These are phyloP conservation scores for Adenanthera pavonina DNA, from an alignment of 306 rosid genomes.

Conservation along the genomic window DNA sequence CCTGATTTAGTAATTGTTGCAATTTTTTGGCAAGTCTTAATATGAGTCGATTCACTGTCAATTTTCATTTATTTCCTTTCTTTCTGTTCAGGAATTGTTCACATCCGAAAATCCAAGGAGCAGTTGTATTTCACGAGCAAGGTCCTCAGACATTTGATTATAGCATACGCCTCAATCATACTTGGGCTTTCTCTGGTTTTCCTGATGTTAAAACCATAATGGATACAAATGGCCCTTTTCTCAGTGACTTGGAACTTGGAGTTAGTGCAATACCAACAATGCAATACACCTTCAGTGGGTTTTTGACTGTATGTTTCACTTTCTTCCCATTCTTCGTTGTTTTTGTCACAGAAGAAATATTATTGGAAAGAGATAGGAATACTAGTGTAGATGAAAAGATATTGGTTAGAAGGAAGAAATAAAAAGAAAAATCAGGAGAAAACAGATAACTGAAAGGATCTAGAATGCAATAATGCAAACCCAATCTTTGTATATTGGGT, in stretches of 20 bases:
- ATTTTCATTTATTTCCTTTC: constrained; percentile 37
- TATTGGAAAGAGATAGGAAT: constrained; percentile 7
- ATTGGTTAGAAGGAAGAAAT: neutral
- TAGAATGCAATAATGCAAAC: neutral
- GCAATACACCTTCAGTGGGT: constrained; percentile 98
- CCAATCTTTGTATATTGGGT: neutral
- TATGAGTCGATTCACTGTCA: constrained; percentile 36
- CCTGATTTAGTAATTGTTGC: constrained; percentile 13
- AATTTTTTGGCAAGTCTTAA: constrained; percentile 15
- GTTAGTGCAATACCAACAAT: constrained; percentile 73
- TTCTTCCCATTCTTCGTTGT: constrained; percentile 37
- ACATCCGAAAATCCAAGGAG: constrained; percentile 87
- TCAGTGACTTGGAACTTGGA: constrained; percentile 87
- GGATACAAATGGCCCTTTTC: constrained; percentile 94
- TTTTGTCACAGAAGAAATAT: neutral
- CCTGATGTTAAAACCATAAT: constrained; percentile 90
- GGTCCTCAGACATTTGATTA: constrained; percentile 87
- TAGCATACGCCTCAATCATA: constrained; percentile 94
- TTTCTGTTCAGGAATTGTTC: constrained; percentile 74
- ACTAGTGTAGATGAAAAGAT: neutral
- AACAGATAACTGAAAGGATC: neutral
- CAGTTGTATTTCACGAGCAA: constrained; percentile 83
- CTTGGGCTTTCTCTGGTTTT: constrained; percentile 99
- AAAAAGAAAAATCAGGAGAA: neutral
- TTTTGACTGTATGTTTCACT: constrained; percentile 77